A percentile compares a stretch with the other conserved stretches of the same genome.
phyloP scores from a whole-genome alignment of 129 eudicot species.

The Flaveria sonorensis region DNA sequence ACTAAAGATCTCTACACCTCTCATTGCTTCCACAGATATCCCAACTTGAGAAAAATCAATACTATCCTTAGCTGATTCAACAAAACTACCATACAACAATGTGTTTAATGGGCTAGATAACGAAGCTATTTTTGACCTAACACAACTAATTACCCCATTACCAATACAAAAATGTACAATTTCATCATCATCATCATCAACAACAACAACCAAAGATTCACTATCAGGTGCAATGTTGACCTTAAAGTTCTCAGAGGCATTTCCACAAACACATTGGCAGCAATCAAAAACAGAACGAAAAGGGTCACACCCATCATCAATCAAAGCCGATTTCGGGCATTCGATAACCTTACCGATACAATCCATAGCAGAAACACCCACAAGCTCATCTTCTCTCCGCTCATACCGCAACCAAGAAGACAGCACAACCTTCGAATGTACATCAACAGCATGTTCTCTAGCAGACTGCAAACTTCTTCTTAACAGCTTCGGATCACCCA shows the following conservation, averaged over 20 bases:
- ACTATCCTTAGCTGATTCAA: slow-evolving; percentile 52
- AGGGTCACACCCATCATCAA: slow-evolving; percentile 38
- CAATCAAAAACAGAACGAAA: slow-evolving; percentile 46
- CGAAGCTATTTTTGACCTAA: slow-evolving; percentile 55
- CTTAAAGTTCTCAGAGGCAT: slow-evolving; percentile 21
- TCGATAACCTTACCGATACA: slow-evolving; percentile 62
- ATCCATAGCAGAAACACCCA: slow-evolving; percentile 52
- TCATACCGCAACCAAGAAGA: slow-evolving; percentile 69
- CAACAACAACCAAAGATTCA: not conserved
- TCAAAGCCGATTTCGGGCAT: slow-evolving; percentile 60
- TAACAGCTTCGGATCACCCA: slow-evolving; percentile 62
- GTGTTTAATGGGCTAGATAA: slow-evolving; percentile 57
- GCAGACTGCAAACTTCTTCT: slow-evolving; percentile 65
- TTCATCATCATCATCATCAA: slow-evolving; percentile 20
- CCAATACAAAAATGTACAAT: slow-evolving; percentile 52
- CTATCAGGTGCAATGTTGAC: not conserved
- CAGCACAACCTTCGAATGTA: slow-evolving; percentile 54
- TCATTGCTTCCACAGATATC: slow-evolving; percentile 60
- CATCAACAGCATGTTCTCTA: slow-evolving; percentile 52
- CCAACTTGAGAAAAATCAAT: slow-evolving; percentile 60
- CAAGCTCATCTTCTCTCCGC: slow-evolving; percentile 70
- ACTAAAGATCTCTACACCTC: slow-evolving; percentile 55
- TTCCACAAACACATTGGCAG: slow-evolving; percentile 40
- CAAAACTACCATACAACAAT: slow-evolving; percentile 61
- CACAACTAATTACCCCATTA: slow-evolving; percentile 48